Base-by-base conservation (phyloP, 345 rosid species). In the Jatropha curcas region DNA sequence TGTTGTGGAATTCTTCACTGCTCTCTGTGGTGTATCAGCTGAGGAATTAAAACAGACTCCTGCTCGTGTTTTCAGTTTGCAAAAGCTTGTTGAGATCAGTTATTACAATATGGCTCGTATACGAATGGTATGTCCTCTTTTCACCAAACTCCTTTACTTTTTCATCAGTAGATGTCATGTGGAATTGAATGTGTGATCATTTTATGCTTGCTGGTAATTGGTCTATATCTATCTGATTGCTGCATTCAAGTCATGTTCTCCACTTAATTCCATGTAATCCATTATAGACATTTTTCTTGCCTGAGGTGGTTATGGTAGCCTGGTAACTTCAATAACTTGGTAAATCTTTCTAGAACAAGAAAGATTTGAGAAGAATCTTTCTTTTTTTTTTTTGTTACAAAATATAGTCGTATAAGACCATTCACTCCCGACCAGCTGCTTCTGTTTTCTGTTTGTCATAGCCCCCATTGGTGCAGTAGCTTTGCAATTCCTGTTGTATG, bases 31-130 rank as follows among this genome's bases (percentile, higher is more conserved):
- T 67, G 98, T 95, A 41, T 95, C 99, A 31, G 98, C 96, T 60
- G 99, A 95, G 83, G 99, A 95, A 74, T 80, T 95, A 67, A 95
- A 84, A 83, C 99, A 95, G 86, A 86, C 85, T 71, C 99, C 99
- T 80, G 96, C 99, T 70, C 97, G 99, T 62, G 98, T 95, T 76
- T 95, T 91, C 88, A 92, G 99, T 84, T 80, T 95, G 87, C 99
- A 95, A 82, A 95, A 95, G 80, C 97, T 95, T 75, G 97, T 95
- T 61, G 99, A 95, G 90, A 95, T 92, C 82, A 95, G 99, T 84
- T 95, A 95, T 80, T 95, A 95, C 89, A 95, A 95, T 74, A 92
- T 90, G 88, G 88, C 96, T 77, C 99, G 98, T 77, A 95, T 95
- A 61, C 92, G 99, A 57, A 84, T 95, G 99, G 99, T 95, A 92